phyloP scores from a whole-genome alignment of 78 protist species.

The Tieghemostelium lacteum region DNA sequence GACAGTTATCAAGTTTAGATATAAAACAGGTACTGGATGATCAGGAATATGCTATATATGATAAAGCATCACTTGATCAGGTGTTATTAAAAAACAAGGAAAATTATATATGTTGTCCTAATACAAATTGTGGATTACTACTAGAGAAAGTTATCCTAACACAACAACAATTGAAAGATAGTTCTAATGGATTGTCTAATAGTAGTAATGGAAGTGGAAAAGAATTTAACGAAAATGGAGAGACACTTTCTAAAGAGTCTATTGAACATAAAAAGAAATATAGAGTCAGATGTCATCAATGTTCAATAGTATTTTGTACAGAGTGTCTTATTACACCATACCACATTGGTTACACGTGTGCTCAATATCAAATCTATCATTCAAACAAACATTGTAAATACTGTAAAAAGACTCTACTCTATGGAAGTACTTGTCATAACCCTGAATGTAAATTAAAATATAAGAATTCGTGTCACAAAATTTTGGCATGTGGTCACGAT shows the following conservation, averaged over 20 bases:
- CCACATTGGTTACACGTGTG: conserved; percentile 87
- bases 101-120: conserved; percentile 31
- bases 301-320: conserved; percentile 80
- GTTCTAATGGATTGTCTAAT: neutral
- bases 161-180: neutral
- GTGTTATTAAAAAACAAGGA: conserved; percentile 26
- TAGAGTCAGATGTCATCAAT: conserved; percentile 73
- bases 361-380: conserved; percentile 49
- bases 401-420: conserved; percentile 39
- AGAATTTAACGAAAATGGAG: conserved; percentile 60
- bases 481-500: conserved; percentile 75
- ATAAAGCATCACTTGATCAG: conserved; percentile 55
- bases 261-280: conserved; percentile 60
- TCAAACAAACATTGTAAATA: conserved; percentile 73
- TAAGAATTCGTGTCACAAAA: conserved; percentile 36
- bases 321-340: conserved; percentile 80
- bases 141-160: conserved; percentile 28
- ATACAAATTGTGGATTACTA: conserved; percentile 22
- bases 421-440: neutral
- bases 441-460: conserved; percentile 39
- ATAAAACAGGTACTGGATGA: conserved; percentile 54
- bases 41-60: conserved; percentile 31
- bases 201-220: neutral
- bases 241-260: conserved; percentile 42
- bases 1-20: conserved; percentile 1